Evolutionary conservation across 2,329 filamentous ascomycete genomes (phyloP).

Genomic region (Calonectria fujianensis): DNA sequence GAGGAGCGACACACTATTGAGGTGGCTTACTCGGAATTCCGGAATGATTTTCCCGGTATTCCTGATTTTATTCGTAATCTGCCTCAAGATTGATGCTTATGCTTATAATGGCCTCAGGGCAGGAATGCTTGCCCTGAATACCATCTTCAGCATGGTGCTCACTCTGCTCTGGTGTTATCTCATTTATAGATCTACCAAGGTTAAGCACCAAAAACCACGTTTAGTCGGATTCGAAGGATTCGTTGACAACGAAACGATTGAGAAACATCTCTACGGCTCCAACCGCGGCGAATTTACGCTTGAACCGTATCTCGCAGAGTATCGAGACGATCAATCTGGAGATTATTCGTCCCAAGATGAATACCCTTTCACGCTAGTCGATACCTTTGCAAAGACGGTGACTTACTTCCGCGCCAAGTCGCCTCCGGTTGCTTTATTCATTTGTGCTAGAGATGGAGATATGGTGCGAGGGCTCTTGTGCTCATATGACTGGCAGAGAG

Average conservation of each 20-base stretch:
- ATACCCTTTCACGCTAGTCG: constrained; percentile 61
- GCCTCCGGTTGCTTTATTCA: constrained; percentile 62
- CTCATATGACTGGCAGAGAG: constrained; percentile 65
- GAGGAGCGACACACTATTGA: neutral
- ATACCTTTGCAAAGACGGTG: constrained; percentile 64
- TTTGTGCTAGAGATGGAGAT: constrained; percentile 65
- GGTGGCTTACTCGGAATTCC: neutral
- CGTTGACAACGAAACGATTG: constrained; percentile 32
- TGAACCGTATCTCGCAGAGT: neutral
- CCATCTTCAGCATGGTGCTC: neutral
- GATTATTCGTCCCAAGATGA: neutral
- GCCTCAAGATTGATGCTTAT: neutral
- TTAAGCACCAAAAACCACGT: constrained; percentile 6
- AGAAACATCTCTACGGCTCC: constrained; percentile 43
- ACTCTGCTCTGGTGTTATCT: neutral
- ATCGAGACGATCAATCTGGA: neutral
- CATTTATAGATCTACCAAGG: neutral
- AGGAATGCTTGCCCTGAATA: neutral
- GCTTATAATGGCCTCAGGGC: neutral
- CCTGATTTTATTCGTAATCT: neutral
- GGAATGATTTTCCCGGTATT: neutral
- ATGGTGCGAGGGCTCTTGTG: constrained; percentile 67
- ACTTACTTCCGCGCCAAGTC: constrained; percentile 58
- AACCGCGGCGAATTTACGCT: constrained; percentile 32
- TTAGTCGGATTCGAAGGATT: constrained; percentile 46